Conservation (phyloP, 768 basidiomycete species). For the Boletellus emodensis region DNA sequence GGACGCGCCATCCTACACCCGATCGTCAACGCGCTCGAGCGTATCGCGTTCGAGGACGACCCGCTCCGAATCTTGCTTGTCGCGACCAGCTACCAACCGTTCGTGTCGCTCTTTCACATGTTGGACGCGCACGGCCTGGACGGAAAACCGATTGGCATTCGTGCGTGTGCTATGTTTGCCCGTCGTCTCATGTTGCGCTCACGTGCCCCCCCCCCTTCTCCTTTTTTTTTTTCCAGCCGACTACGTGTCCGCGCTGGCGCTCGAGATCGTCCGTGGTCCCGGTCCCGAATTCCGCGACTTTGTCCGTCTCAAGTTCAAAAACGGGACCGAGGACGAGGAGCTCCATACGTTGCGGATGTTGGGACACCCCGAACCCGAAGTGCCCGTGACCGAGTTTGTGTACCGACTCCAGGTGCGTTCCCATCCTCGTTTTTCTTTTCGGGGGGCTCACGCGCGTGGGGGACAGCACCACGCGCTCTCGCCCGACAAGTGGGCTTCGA, state of each 20-base stretch:
- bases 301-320: slow-evolving; percentile 79
- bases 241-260: slow-evolving; percentile 65
- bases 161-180: slow-evolving; percentile 54
- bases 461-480: slow-evolving; percentile 36
- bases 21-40: slow-evolving; percentile 66
- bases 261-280: slow-evolving; percentile 71
- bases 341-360: slow-evolving; percentile 69
- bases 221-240: slow-evolving; percentile 52
- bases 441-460: neutral
- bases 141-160: slow-evolving; percentile 57
- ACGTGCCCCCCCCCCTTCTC: too few species aligned
- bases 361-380: slow-evolving; percentile 58
- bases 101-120: slow-evolving; percentile 81
- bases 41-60: slow-evolving; percentile 73
- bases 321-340: slow-evolving; percentile 54
- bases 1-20: slow-evolving; percentile 73
- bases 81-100: slow-evolving; percentile 81
- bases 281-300: slow-evolving; percentile 77
- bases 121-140: slow-evolving; percentile 51
- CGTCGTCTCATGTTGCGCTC: too few species aligned
- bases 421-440: too few species aligned
- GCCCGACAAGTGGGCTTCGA: slow-evolving; percentile 38
- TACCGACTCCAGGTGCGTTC: slow-evolving; percentile 73
- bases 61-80: slow-evolving; percentile 74
- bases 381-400: slow-evolving; percentile 79